Conservation (phyloP, 2,329 filamentous ascomycete species). For the Phoma herbarum region DNA sequence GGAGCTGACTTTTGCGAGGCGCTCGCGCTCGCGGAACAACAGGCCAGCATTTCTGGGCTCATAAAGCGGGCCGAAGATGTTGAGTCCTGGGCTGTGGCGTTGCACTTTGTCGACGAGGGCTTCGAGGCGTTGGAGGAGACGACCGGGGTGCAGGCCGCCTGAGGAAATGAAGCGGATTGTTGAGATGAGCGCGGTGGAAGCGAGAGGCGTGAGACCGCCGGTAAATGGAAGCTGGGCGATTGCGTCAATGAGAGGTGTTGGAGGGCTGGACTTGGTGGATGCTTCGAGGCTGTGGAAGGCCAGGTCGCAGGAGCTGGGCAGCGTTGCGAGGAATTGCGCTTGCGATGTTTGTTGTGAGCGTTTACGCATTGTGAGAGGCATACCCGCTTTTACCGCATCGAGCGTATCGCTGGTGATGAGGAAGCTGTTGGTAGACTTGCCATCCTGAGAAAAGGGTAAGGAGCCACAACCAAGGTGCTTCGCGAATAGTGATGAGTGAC, state of each 20-base stretch:
- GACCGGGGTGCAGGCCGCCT: conserved; percentile 36
- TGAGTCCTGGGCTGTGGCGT: conserved; percentile 35
- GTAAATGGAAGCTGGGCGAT: conserved; percentile 42
- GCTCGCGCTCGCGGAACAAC: conserved; percentile 41
- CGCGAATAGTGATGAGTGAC: conserved; percentile 43
- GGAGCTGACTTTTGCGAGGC: conserved; percentile 35
- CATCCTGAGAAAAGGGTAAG: conserved; percentile 37
- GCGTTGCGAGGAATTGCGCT: conserved; percentile 31
- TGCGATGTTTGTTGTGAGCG: conserved; percentile 19
- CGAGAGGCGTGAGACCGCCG: conserved; percentile 40
- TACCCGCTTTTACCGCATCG: conserved; percentile 30
- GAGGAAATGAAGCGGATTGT: conserved; percentile 40
- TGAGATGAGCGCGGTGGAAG: conserved; percentile 34
- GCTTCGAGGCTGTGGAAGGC: conserved; percentile 33
- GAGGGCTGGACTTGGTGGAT: conserved; percentile 24
- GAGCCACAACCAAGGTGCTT: conserved; percentile 47
- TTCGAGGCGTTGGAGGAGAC: conserved; percentile 48
- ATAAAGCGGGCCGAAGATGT: conserved; percentile 43
- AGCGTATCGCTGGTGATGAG: conserved; percentile 37
- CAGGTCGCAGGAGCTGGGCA: conserved; percentile 34
- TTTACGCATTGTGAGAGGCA: conserved; percentile 25
- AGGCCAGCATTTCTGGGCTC: conserved; percentile 33
- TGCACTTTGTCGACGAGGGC: conserved; percentile 47
- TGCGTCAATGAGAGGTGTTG: conserved; percentile 34
- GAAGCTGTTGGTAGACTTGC: conserved; percentile 33